phyloP scores from a whole-genome alignment of 176 grass and related monocot genomes.

The Pharus latifolius region DNA sequence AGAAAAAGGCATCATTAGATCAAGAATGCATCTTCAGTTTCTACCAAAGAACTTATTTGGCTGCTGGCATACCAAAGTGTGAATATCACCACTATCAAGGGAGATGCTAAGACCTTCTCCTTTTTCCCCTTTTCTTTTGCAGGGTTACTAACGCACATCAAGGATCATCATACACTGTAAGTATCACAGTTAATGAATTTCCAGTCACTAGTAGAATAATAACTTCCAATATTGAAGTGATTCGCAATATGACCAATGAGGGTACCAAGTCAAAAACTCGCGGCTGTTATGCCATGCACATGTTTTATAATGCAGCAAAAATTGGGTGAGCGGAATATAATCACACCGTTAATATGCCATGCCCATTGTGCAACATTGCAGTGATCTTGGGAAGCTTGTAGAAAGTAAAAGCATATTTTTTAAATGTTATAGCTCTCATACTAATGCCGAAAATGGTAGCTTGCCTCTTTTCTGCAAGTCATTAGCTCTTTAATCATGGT shows the following conservation, averaged over 20 bases:
- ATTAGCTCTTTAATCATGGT: slow-evolving; percentile 56
- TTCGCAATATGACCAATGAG: too few species aligned
- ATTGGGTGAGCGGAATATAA: background rate
- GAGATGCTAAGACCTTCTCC: too few species aligned
- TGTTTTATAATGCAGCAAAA: background rate
- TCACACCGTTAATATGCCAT: background rate
- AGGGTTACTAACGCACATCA: background rate
- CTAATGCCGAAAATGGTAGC: slow-evolving; percentile 38
- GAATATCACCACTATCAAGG: too few species aligned
- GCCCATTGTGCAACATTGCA: background rate
- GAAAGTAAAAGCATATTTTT: background rate
- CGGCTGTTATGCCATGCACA: background rate
- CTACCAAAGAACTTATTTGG: background rate
- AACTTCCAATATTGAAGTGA: background rate
- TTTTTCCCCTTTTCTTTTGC: too few species aligned
- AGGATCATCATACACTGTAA: background rate
- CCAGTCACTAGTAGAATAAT: background rate
- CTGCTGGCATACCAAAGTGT: background rate
- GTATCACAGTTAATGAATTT: background rate
- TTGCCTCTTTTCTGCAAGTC: slow-evolving; percentile 72
- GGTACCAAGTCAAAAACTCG: too few species aligned
- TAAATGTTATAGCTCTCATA: slow-evolving; percentile 18
- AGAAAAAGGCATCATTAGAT: background rate
- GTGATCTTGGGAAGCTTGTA: background rate
- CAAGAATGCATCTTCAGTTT: background rate